A percentile compares a stretch with the other conserved stretches of the same genome.
These are phyloP conservation scores for Rhazya stricta DNA, from an alignment of 257 asterid species.

Conservation along the genomic window DNA sequence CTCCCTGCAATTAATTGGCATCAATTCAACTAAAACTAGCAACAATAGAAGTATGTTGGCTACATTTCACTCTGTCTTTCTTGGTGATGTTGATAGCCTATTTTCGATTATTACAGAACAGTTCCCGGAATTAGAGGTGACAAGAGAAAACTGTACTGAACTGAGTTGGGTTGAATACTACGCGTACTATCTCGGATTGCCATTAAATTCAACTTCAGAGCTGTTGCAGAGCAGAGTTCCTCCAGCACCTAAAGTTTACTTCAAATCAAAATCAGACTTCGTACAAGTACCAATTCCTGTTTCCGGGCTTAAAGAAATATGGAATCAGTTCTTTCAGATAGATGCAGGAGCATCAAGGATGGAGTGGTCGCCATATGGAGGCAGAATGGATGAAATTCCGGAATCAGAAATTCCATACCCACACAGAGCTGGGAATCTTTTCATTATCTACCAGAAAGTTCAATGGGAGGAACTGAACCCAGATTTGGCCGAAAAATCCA, in stretches of 20 bases:
- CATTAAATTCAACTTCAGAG: neutral
- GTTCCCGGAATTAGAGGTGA: conserved; percentile 1
- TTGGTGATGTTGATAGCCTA: neutral
- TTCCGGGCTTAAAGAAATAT: neutral
- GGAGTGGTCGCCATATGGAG: conserved; percentile 6
- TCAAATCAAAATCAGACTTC: conserved; percentile 4
- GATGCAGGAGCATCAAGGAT: neutral
- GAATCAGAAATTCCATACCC: conserved; percentile 6
- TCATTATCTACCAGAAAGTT: conserved; percentile 1
- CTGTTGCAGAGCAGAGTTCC: conserved; percentile 1
- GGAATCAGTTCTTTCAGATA: neutral
- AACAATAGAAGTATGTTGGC: conserved; percentile 1
- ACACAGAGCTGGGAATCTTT: neutral
- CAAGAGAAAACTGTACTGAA: neutral
- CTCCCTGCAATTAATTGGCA: neutral
- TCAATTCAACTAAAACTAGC: neutral
- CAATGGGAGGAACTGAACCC: neutral
- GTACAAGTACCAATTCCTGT: neutral
- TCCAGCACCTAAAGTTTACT: conserved; percentile 8
- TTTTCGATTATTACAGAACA: neutral
- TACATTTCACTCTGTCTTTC: neutral
- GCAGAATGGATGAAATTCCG: conserved; percentile 3
- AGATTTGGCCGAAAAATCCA: neutral
- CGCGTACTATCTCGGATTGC: neutral
- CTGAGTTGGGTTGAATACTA: neutral